Percentiles rank a stretch among this genome's conserved stretches.
These are phyloP conservation scores for Emydomyces testavorans DNA, from an alignment of 2,329 filamentous ascomycete species.

Conservation along the genomic window DNA sequence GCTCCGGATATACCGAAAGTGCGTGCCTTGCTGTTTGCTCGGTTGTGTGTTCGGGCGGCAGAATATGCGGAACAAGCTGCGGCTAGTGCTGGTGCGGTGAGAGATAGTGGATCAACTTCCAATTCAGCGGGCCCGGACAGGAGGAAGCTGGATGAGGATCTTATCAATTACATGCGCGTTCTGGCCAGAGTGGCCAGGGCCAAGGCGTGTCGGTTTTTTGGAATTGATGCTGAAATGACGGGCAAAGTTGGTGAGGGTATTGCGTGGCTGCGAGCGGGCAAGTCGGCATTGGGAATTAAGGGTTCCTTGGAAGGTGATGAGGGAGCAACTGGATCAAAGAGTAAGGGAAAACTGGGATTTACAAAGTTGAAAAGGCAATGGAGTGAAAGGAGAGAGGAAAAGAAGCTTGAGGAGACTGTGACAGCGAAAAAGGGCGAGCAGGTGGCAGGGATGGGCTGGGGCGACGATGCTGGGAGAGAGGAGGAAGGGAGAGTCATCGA, in stretches of 20 bases:
- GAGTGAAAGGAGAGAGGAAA: conserved; percentile 67
- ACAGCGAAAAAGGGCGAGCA: conserved; percentile 27
- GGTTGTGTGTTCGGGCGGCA: conserved; percentile 74
- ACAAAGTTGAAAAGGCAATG: conserved; percentile 59
- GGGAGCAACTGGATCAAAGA: conserved; percentile 28
- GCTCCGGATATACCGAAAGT: conserved; percentile 80
- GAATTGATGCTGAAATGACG: conserved; percentile 72
- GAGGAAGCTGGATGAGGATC: conserved; percentile 50
- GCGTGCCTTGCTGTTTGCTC: conserved; percentile 73
- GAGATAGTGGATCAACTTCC: conserved; percentile 11
- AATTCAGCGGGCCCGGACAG: conserved; percentile 19
- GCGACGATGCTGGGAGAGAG: conserved; percentile 67
- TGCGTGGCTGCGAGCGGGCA: conserved; percentile 71
- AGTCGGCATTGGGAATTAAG: conserved; percentile 58
- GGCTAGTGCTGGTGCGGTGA: conserved; percentile 38
- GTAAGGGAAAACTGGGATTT: conserved; percentile 24
- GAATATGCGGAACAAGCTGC: conserved; percentile 71
- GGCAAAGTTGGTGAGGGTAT: conserved; percentile 75
- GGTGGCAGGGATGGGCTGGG: conserved; percentile 33
- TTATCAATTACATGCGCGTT: conserved; percentile 65
- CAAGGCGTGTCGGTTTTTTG: conserved; percentile 81
- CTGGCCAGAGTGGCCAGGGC: conserved; percentile 63
- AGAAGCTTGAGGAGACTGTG: conserved; percentile 52
- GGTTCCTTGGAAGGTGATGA: conserved; percentile 32
- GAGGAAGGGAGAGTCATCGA: conserved; percentile 80